phyloP scores from a whole-genome alignment of 2,329 filamentous ascomycete genomes.

The Lachnellula hyalina region DNA sequence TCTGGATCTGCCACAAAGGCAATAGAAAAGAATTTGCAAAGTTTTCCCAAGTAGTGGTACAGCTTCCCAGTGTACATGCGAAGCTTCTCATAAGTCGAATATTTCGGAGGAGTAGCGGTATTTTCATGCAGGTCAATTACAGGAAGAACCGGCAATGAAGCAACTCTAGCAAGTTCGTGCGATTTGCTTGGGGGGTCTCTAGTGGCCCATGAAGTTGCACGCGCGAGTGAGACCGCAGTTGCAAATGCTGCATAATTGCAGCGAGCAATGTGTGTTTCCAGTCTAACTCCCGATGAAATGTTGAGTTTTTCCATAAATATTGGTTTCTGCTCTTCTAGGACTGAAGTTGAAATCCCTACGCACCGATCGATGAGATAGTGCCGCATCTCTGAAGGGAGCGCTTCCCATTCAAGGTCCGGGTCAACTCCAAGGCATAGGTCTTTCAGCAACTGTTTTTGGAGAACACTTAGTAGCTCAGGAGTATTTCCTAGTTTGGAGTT shows the following conservation, averaged over 20 bases:
- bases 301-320: neutral
- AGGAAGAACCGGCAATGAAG: neutral
- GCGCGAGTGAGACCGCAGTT: neutral
- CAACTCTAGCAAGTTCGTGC: neutral
- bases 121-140: neutral
- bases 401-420: constrained; percentile 45
- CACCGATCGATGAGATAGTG: constrained; percentile 40
- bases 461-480: neutral
- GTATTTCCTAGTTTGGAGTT: constrained; percentile 1
- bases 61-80: neutral
- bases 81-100: neutral
- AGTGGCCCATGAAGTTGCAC: neutral
- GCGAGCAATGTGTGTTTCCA: neutral
- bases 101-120: neutral
- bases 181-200: neutral
- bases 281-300: neutral
- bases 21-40: constrained; percentile 41
- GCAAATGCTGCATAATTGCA: neutral
- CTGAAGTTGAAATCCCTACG: constrained; percentile 29
- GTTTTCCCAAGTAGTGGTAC: constrained; percentile 16
- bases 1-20: constrained; percentile 40
- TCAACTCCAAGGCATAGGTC: constrained; percentile 45
- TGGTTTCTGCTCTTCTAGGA: neutral
- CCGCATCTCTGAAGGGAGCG: constrained; percentile 39
- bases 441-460: constrained; percentile 35